A percentile compares a stretch with the other conserved stretches of the same genome.
phyloP scores from a whole-genome alignment of 2,329 filamentous ascomycete genomes.

The Aotearoamyces nothofagi region DNA sequence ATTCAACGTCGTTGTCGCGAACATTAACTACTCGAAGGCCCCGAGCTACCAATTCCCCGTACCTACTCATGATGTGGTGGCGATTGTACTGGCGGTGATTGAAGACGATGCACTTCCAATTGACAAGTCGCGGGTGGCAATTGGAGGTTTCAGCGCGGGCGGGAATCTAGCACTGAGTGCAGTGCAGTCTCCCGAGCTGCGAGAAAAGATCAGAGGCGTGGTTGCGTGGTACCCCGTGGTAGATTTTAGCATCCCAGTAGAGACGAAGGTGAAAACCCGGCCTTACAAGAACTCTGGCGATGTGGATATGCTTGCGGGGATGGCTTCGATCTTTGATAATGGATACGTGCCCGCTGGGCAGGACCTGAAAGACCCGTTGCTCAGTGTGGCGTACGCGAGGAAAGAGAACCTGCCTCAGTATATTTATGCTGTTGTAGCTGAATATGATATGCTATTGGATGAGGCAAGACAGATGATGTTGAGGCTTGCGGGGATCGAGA shows the following conservation, averaged over 20 bases:
- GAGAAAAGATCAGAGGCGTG: constrained; percentile 19
- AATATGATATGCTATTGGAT: constrained; percentile 12
- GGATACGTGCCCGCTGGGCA: constrained; percentile 12
- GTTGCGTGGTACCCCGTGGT: constrained; percentile 29
- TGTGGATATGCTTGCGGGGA: constrained; percentile 3
- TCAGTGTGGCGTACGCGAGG: constrained; percentile 11
- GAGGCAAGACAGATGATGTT: constrained; percentile 8
- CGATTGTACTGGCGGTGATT: constrained; percentile 26
- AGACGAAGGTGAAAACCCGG: constrained; percentile 16
- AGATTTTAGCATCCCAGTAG: constrained; percentile 22
- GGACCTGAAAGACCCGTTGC: constrained; percentile 11
- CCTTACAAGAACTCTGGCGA: constrained; percentile 18
- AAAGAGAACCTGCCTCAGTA: constrained; percentile 11
- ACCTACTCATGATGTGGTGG: constrained; percentile 28
- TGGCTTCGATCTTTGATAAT: constrained; percentile 9
- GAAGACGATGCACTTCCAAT: constrained; percentile 28
- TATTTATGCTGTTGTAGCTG: constrained; percentile 10
- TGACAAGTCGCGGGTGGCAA: constrained; percentile 24
- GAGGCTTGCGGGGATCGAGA: constrained; percentile 6
- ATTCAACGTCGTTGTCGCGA: constrained; percentile 27
- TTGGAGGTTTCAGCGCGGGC: constrained; percentile 35
- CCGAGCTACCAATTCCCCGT: constrained; percentile 28
- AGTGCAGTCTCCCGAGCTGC: constrained; percentile 23
- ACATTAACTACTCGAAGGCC: constrained; percentile 32
- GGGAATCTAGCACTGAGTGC: constrained; percentile 30